Evolutionary conservation across 2,329 filamentous ascomycete species (phyloP), one percentile per base, ranked within the genome.

Genomic region (Ploettnerulaceae sp.): DNA sequence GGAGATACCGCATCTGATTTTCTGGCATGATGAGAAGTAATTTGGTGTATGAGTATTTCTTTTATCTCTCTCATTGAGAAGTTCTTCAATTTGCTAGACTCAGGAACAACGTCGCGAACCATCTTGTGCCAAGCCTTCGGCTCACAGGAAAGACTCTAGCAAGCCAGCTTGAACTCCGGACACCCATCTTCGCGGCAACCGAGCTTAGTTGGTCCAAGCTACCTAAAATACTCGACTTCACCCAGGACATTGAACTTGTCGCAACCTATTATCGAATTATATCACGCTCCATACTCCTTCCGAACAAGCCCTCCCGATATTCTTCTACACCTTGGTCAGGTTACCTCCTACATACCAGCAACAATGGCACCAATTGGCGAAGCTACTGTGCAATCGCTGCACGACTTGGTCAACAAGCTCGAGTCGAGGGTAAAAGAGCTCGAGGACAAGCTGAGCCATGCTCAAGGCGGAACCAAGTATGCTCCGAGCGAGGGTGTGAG

Each of bases 321-420:
- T 35, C 22, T 11, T 44, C 31, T 32, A 44, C 35, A 55, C 54
- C 59, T 62, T 59, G 60, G 57, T 58, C 56, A 55, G 56, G 53
- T 56, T 43, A 40, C 38, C 37, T 15, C 24, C 49, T 43, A 15
- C 6, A 32, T 44, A 37, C 31, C 25, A 61, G 66, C 68, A 70
- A 76, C 69, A 76, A 96, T 96, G 90, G 86, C 89, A 70, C 86
- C 87, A 66, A 82, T 91, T 70, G 84, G 86, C 67, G 86, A 93
- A 66, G 81, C 89, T 67, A 68, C 71, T 55, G 81, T 95, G 66
- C 82, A 89, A 69, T 79, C 84, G 71, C 81, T 97, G 64, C 89
- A 90, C 73, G 80, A 84, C 72, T 80, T 89, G 64, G 83, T 97
- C 67, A 75, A 80, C 66, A 80, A 81, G 71, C 84, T 98, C 61